Evolutionary conservation across 805 yeast species (phyloP).

Genomic region (Metschnikowia amazonensis): DNA sequence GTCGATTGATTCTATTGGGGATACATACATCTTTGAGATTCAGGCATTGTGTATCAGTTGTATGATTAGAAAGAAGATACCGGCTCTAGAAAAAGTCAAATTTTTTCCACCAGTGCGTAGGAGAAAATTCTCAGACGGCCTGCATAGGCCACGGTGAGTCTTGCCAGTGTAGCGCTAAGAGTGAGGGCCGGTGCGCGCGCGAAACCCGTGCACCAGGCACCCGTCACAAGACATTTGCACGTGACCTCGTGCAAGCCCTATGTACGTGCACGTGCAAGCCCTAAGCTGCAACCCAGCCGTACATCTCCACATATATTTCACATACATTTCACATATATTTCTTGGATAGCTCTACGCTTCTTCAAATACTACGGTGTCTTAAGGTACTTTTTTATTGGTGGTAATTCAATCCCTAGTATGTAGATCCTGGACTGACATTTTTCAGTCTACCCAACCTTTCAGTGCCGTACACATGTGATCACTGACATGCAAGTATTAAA

Average conservation of each 20-base stretch:
- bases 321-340: no score
- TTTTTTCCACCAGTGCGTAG: conserved; percentile 17
- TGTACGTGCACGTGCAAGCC: conserved; percentile 21
- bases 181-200: not conserved
- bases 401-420: not conserved
- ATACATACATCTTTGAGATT: conserved; percentile 94
- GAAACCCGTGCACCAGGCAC: conserved; percentile 11
- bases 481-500: not conserved
- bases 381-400: no score
- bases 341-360: no score
- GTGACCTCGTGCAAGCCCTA: conserved; percentile 22
- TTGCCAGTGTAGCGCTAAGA: not conserved
- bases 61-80: conserved; percentile 14
- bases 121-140: conserved; percentile 18
- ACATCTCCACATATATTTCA: not conserved
- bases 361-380: no score
- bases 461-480: not conserved
- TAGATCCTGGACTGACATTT: not conserved
- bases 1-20: not conserved
- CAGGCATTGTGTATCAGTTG: conserved; percentile 66
- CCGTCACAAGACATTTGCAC: not conserved
- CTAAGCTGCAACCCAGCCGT: conserved; percentile 11
- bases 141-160: conserved; percentile 9
- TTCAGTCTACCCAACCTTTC: no score
- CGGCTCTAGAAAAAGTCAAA: conserved; percentile 11